A percentile compares a stretch with the other conserved stretches of the same genome.
Evolutionary conservation across 129 eudicot species (phyloP).

Genomic region (Kitagawia praeruptora): DNA sequence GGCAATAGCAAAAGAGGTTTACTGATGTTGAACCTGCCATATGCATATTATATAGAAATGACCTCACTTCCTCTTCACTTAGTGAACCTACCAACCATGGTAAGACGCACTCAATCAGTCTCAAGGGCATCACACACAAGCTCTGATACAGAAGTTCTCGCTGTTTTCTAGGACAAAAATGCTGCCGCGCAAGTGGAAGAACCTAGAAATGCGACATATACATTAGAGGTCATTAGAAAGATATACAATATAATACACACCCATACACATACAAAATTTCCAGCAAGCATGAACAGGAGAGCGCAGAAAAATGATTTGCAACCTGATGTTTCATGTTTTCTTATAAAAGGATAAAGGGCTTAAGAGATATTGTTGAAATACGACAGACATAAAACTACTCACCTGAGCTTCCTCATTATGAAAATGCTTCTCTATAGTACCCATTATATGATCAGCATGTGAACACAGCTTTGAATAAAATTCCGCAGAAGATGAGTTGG

Average conservation of each 20-base stretch:
- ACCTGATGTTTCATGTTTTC: neutral
- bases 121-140: slow-evolving; percentile 94
- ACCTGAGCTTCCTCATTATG: slow-evolving; percentile 84
- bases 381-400: slow-evolving; percentile 3
- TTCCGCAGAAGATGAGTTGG: slow-evolving; percentile 80
- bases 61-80: slow-evolving; percentile 73
- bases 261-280: neutral
- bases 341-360: neutral
- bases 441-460: slow-evolving; percentile 92
- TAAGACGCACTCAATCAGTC: slow-evolving; percentile 90
- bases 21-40: slow-evolving; percentile 68
- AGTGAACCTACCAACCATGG: slow-evolving; percentile 95
- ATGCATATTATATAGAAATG: slow-evolving; percentile 79
- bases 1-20: neutral
- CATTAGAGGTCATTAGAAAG: slow-evolving; percentile 6
- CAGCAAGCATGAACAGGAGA: neutral
- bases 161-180: slow-evolving; percentile 69
- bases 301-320: neutral
- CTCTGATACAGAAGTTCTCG: slow-evolving; percentile 87
- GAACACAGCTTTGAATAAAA: slow-evolving; percentile 70
- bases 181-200: slow-evolving; percentile 92
- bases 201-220: slow-evolving; percentile 33
- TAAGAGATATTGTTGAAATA: neutral
- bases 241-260: neutral
- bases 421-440: slow-evolving; percentile 69